Evolutionary conservation across 73 alveolate species (phyloP).

Genomic region (Paramecium pentaurelia): DNA sequence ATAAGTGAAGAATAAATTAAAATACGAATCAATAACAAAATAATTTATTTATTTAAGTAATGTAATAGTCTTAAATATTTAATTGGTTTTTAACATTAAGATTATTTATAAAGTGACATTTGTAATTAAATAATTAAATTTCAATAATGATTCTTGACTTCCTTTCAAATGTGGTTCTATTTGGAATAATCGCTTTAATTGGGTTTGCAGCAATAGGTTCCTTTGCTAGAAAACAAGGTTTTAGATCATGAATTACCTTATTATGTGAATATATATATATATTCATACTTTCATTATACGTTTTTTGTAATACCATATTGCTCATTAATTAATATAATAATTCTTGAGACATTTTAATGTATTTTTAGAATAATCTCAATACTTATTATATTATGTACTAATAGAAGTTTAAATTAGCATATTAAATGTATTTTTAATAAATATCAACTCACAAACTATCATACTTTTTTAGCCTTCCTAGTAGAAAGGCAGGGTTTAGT

Average conservation of each 20-base stretch:
- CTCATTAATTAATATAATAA: no score
- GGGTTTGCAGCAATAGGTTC: background rate
- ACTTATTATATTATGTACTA: background rate
- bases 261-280: background rate
- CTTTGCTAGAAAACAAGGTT: background rate
- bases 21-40: background rate
- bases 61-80: background rate
- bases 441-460: constrained; percentile 2
- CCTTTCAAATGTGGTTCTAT: background rate
- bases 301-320: background rate
- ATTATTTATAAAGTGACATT: background rate
- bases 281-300: background rate
- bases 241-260: background rate
- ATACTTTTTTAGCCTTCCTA: background rate
- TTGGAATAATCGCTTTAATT: background rate
- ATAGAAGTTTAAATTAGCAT: background rate
- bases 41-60: background rate
- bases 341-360: background rate
- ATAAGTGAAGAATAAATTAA: background rate
- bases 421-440: background rate
- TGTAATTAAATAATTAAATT: background rate
- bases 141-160: background rate
- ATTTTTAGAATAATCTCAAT: background rate
- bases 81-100: background rate
- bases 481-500: background rate